Percentiles rank a stretch among this genome's conserved stretches.
phyloP scores from a whole-genome alignment of 768 basidiomycete species.

The Hypsizygus marmoreus region DNA sequence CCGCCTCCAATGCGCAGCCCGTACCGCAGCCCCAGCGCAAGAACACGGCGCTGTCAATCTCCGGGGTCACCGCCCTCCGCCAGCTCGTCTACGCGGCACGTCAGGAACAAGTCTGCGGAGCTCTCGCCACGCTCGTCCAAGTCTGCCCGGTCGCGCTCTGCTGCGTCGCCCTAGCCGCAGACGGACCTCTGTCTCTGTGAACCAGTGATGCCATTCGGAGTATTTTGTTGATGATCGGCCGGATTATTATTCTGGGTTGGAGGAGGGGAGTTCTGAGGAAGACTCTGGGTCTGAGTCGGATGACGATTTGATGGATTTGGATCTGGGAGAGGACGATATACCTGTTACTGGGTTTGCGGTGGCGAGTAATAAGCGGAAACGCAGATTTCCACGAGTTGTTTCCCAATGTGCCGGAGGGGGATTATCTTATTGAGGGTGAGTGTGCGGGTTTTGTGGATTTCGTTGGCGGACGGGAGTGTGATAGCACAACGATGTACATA shows the following conservation, averaged over 20 bases:
- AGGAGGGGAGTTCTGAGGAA: conserved; percentile 32
- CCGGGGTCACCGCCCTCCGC: too few species aligned
- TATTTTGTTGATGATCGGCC: conserved; percentile 29
- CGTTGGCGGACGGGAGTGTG: too few species aligned
- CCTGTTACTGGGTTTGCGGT: conserved; percentile 96
- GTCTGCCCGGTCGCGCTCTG: conserved; percentile 6
- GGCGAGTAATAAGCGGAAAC: conserved; percentile 91
- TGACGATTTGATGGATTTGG: conserved; percentile 40
- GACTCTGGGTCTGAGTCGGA: conserved; percentile 29
- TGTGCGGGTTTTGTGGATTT: too few species aligned
- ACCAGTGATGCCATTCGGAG: conserved; percentile 19
- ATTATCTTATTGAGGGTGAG: conserved; percentile 95
- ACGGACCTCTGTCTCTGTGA: conserved; percentile 6
- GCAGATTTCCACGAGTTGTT: conserved; percentile 95
- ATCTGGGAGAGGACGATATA: conserved; percentile 71
- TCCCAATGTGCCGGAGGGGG: conserved; percentile 84
- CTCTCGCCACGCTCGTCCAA: conserved; percentile 11
- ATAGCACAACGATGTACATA: too few species aligned
- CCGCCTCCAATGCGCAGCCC: conserved; percentile 20
- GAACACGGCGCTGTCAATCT: conserved; percentile 7
- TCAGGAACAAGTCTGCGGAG: conserved; percentile 15
- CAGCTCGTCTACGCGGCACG: conserved; percentile 8
- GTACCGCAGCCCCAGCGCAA: conserved; percentile 15
- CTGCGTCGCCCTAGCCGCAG: too few species aligned
- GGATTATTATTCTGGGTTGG: conserved; percentile 38